Percentiles rank a stretch among this genome's conserved stretches.
phyloP scores from a whole-genome alignment of 192 early-diverging fungal species.

The Entophlyctis luteolus region DNA sequence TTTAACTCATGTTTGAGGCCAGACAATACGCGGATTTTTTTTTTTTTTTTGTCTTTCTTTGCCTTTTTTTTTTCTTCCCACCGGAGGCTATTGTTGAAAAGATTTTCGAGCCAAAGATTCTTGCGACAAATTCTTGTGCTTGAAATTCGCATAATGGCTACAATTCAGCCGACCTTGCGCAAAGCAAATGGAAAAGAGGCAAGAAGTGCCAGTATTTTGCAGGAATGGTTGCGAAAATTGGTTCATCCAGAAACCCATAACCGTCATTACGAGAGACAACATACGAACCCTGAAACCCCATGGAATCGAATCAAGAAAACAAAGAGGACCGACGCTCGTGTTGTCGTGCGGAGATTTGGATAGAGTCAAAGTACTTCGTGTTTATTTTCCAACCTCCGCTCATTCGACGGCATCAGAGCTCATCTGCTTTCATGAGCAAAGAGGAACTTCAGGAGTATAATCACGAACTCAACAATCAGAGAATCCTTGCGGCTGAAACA shows the following conservation, averaged over 20 bases:
- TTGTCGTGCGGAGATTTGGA: conserved; percentile 27
- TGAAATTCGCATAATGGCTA: too few relatives aligned
- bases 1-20: too few relatives aligned
- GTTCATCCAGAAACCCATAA: conserved; percentile 38
- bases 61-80: too few relatives aligned
- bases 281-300: conserved; percentile 52
- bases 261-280: conserved; percentile 58
- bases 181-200: too few relatives aligned
- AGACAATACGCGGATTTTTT: too few relatives aligned
- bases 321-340: conserved; percentile 17
- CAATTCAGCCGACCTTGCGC: too few relatives aligned
- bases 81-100: too few relatives aligned
- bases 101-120: too few relatives aligned
- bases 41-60: too few relatives aligned
- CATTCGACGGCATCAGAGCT: not conserved
- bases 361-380: conserved; percentile 30
- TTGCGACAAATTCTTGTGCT: too few relatives aligned
- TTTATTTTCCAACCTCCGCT: not conserved
- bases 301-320: conserved; percentile 25
- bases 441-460: conserved; percentile 38
- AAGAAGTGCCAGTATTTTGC: too few relatives aligned
- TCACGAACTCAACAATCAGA: conserved; percentile 28
- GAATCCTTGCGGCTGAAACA: conserved; percentile 34
- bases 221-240: too few relatives aligned
- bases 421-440: conserved; percentile 32